These are phyloP conservation scores for Cordyceps cicadae DNA, from an alignment of 2,329 filamentous ascomycete genomes.

Conservation along the genomic window DNA sequence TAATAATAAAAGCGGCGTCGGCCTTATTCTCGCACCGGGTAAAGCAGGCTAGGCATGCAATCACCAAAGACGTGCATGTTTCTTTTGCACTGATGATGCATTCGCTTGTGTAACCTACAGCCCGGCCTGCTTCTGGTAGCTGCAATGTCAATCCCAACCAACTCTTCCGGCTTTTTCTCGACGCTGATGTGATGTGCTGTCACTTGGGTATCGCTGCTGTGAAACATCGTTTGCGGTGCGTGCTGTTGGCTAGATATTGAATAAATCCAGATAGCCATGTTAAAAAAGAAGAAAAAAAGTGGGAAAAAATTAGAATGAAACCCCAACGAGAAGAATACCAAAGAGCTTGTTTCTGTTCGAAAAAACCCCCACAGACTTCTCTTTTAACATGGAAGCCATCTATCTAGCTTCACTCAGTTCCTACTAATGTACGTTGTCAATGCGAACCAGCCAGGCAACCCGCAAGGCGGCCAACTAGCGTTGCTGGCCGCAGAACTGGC, in stretches of 20 bases:
- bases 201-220: no score
- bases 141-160: neutral
- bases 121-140: neutral
- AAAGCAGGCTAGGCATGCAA: neutral
- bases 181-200: neutral
- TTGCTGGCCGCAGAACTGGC: conserved; percentile 6
- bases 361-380: neutral
- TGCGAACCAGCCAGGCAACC: conserved; percentile 6
- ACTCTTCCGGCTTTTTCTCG: neutral
- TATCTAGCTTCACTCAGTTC: no score
- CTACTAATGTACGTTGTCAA: neutral
- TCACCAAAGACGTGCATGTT: neutral
- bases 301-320: no score
- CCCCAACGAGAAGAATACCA: neutral
- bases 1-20: conserved; percentile 1
- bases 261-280: neutral
- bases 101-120: neutral
- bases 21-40: neutral
- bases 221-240: neutral
- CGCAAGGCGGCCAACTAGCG: neutral
- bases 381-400: neutral
- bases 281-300: neutral
- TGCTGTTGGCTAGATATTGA: neutral
- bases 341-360: neutral
- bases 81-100: neutral